phyloP scores from a whole-genome alignment of 2,329 filamentous ascomycete species.

The Rhynchosporium graminicola region DNA sequence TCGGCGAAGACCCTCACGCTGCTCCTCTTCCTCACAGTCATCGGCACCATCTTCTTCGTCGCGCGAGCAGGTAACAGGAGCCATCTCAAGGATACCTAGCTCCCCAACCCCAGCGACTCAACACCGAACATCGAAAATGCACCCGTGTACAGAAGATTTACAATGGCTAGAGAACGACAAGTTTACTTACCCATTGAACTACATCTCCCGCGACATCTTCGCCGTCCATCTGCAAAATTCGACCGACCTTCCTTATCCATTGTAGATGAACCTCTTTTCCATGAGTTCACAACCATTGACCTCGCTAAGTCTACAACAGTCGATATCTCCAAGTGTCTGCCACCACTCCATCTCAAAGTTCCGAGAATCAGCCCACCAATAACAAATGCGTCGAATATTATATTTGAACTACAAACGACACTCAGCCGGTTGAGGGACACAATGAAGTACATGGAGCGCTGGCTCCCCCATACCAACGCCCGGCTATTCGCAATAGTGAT shows the following conservation, averaged over 20 bases:
- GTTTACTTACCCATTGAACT: constrained; percentile 36
- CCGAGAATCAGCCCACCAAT: constrained; percentile 20
- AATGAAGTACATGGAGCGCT: constrained; percentile 38
- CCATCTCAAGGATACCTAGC: constrained; percentile 23
- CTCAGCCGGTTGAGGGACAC: constrained; percentile 37
- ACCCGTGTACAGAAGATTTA: constrained; percentile 32
- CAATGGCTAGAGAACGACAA: constrained; percentile 37
- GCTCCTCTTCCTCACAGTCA: constrained; percentile 29
- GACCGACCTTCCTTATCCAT: constrained; percentile 33
- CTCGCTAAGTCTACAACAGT: constrained; percentile 28
- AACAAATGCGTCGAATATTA: constrained; percentile 56
- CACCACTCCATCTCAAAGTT: constrained; percentile 35
- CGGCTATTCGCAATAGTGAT: constrained; percentile 38
- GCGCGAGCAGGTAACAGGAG: constrained; percentile 24
- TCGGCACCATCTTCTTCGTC: constrained; percentile 27
- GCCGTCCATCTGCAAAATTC: constrained; percentile 21
- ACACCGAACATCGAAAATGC: constrained; percentile 17
- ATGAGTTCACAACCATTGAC: constrained; percentile 29
- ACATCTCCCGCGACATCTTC: constrained; percentile 37
- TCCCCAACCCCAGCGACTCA: constrained; percentile 12
- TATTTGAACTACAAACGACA: constrained; percentile 43
- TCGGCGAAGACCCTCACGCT: constrained; percentile 27
- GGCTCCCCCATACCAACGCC: constrained; percentile 38
- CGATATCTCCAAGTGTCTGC: constrained; percentile 30
- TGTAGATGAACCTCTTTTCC: constrained; percentile 36